These are phyloP conservation scores for Exidia glandulosa DNA, from an alignment of 768 basidiomycete species.

Conservation along the genomic window DNA sequence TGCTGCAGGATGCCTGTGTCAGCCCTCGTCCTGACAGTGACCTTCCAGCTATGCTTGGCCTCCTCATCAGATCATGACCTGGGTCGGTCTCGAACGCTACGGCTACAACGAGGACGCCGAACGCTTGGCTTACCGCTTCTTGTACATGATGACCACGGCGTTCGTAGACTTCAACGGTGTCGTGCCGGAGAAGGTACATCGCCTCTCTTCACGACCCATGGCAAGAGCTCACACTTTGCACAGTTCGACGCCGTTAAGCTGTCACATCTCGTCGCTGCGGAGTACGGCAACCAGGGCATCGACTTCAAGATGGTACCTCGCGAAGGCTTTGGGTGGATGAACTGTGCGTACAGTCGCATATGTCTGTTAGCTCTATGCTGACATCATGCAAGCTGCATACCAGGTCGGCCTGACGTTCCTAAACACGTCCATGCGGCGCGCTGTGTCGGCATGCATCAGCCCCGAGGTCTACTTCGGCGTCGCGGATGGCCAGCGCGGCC, in stretches of 20 bases:
- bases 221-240: neutral
- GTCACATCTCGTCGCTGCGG: conserved; percentile 92
- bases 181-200: conserved; percentile 85
- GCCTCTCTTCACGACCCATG: neutral
- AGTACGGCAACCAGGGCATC: conserved; percentile 91
- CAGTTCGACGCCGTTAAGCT: conserved; percentile 94
- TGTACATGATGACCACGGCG: conserved; percentile 97
- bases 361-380: conserved; percentile 1
- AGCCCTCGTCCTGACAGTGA: conserved; percentile 9
- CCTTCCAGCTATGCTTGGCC: conserved; percentile 40
- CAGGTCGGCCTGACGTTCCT: conserved; percentile 95
- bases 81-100: conserved; percentile 95
- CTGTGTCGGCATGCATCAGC: conserved; percentile 88
- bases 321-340: conserved; percentile 99
- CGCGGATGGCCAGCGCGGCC: neutral
- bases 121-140: conserved; percentile 85
- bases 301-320: conserved; percentile 97
- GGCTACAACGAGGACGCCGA: conserved; percentile 91
- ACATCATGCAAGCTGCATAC: conserved; percentile 58
- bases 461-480: conserved; percentile 78
- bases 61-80: conserved; percentile 97
- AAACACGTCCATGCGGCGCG: conserved; percentile 87
- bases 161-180: conserved; percentile 97
- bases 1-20: conserved; percentile 21
- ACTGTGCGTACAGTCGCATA: conserved; percentile 39